These are phyloP conservation scores for Lactifluus rugatus DNA, from an alignment of 768 basidiomycete species.

Conservation along the genomic window DNA sequence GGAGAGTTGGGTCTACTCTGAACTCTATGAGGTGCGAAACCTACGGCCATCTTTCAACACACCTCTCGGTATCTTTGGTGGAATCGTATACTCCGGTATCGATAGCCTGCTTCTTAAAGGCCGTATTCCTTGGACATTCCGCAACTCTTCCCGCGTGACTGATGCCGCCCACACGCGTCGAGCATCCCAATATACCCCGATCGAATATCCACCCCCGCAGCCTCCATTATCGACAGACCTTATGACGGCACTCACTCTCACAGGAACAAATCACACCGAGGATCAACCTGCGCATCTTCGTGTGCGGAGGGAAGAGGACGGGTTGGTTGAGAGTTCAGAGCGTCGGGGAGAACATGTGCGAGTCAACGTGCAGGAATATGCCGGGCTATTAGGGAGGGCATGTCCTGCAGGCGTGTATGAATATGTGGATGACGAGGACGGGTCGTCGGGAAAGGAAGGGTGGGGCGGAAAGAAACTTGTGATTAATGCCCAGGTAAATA, in stretches of 20 bases:
- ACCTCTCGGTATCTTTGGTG: conserved; percentile 72
- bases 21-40: conserved; percentile 87
- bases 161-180: conserved; percentile 67
- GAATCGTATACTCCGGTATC: conserved; percentile 79
- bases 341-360: conserved; percentile 57
- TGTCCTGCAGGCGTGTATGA: conserved; percentile 98
- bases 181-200: conserved; percentile 57
- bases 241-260: conserved; percentile 80
- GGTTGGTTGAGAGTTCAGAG: conserved; percentile 33
- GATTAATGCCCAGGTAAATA: conserved; percentile 87
- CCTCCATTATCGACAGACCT: conserved; percentile 89
- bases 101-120: conserved; percentile 82
- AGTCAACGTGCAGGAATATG: conserved; percentile 69
- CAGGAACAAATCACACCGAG: conserved; percentile 95
- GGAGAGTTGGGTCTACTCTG: conserved; percentile 75
- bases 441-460: conserved; percentile 36
- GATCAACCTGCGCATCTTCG: conserved; percentile 88
- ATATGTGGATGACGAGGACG: conserved; percentile 67
- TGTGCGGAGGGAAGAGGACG: conserved; percentile 36
- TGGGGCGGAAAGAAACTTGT: conserved; percentile 83
- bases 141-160: conserved; percentile 39
- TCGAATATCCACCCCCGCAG: conserved; percentile 80
- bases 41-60: conserved; percentile 83
- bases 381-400: conserved; percentile 76
- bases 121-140: conserved; percentile 87